A percentile compares a stretch with the other conserved stretches of the same genome.
Evolutionary conservation across 2,329 filamentous ascomycete genomes (phyloP).

Genomic region (Rhinocladiella mackenziei): DNA sequence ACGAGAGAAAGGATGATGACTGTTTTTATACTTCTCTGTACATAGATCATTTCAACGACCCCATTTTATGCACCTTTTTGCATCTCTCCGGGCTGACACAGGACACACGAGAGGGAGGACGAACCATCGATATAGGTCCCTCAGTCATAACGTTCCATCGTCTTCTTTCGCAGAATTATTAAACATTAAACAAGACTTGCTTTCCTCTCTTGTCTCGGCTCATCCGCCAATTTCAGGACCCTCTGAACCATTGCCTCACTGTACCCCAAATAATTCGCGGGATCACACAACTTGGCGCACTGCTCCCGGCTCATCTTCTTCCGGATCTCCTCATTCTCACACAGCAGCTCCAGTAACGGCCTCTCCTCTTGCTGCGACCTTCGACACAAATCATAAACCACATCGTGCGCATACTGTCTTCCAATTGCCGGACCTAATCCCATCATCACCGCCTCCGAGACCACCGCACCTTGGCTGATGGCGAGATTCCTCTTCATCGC

Average conservation of each 20-base stretch:
- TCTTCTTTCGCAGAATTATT: too few species aligned
- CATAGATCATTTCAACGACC: too few species aligned
- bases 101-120: too few species aligned
- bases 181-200: slow-evolving; percentile 19
- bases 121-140: too few species aligned
- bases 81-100: too few species aligned
- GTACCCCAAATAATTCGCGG: slow-evolving; percentile 45
- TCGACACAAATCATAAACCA: slow-evolving; percentile 54
- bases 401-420: slow-evolving; percentile 53
- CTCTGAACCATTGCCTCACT: slow-evolving; percentile 36
- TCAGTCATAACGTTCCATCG: background rate
- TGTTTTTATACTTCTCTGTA: too few species aligned
- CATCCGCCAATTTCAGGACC: slow-evolving; percentile 27
- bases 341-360: slow-evolving; percentile 45
- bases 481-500: slow-evolving; percentile 51
- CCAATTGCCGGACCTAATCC: slow-evolving; percentile 50
- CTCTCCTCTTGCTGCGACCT: slow-evolving; percentile 44
- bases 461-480: slow-evolving; percentile 53
- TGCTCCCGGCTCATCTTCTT: slow-evolving; percentile 44
- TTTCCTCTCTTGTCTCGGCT: slow-evolving; percentile 8
- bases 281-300: slow-evolving; percentile 55
- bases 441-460: slow-evolving; percentile 60
- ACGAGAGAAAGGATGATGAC: too few species aligned
- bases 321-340: slow-evolving; percentile 42
- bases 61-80: too few species aligned